Percentiles rank a stretch among this genome's conserved stretches.
Evolutionary conservation across 129 eudicot species (phyloP).

Genomic region (Scalesia atractyloides): DNA sequence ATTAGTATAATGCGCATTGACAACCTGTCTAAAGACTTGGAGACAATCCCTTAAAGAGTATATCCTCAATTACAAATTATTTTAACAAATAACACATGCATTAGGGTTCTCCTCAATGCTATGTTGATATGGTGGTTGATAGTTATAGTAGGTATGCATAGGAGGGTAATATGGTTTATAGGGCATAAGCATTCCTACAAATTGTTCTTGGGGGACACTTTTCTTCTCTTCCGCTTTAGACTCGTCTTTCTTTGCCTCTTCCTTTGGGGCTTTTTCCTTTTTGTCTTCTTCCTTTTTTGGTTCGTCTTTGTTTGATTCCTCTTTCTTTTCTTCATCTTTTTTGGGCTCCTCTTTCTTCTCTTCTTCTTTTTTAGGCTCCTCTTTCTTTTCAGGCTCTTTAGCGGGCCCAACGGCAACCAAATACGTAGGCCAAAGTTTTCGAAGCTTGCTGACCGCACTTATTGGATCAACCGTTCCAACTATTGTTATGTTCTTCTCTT

Average conservation of each 20-base stretch:
- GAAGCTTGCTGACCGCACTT: slow-evolving; percentile 66
- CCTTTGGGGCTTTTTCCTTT: slow-evolving; percentile 45
- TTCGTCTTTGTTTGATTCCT: slow-evolving; percentile 56
- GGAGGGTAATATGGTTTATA: slow-evolving; percentile 75
- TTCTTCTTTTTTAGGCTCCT: slow-evolving; percentile 66
- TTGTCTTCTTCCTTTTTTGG: slow-evolving; percentile 51
- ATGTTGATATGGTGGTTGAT: slow-evolving; percentile 59
- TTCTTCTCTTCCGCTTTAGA: slow-evolving; percentile 59
- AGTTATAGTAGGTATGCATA: slow-evolving; percentile 54
- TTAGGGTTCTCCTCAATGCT: slow-evolving; percentile 95
- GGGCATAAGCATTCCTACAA: slow-evolving; percentile 62
- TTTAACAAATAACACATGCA: slow-evolving; percentile 63
- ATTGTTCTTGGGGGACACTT: slow-evolving; percentile 43
- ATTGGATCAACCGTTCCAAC: slow-evolving; percentile 87
- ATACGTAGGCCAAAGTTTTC: slow-evolving; percentile 75
- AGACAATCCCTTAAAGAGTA: slow-evolving; percentile 21
- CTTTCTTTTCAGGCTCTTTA: slow-evolving; percentile 88
- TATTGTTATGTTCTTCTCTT: slow-evolving; percentile 72
- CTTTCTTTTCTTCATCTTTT: slow-evolving; percentile 49
- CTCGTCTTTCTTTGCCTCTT: slow-evolving; percentile 55
- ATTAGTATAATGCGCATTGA: slow-evolving; percentile 23
- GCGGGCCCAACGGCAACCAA: slow-evolving; percentile 79
- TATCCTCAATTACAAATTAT: slow-evolving; percentile 21
- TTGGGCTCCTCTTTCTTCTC: slow-evolving; percentile 51
- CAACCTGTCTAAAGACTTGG: slow-evolving; percentile 26